Percentiles rank a stretch among this genome's conserved stretches.
Evolutionary conservation across 495 filamentous ascomycete species (phyloP).

Genomic region (Hypomontagnella submonticulosa): DNA sequence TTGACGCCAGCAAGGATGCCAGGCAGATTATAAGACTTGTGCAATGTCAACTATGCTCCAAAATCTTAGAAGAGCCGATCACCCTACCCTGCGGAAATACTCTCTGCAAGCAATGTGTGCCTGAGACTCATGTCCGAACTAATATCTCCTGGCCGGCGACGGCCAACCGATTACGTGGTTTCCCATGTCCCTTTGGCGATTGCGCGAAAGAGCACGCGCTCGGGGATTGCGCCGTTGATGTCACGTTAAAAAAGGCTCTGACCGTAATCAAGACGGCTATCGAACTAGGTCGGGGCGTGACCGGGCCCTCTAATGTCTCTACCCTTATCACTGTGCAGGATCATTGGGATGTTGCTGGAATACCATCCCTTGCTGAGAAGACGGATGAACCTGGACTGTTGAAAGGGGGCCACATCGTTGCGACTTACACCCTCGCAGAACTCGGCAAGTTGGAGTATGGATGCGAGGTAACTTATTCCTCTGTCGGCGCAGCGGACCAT

Average conservation of each 20-base stretch:
- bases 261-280: slow-evolving; percentile 63
- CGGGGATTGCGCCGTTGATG: slow-evolving; percentile 79
- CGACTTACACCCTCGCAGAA: slow-evolving; percentile 59
- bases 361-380: slow-evolving; percentile 50
- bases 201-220: slow-evolving; percentile 78
- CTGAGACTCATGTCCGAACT: slow-evolving; percentile 66
- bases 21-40: slow-evolving; percentile 73
- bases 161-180: slow-evolving; percentile 70
- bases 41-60: slow-evolving; percentile 80
- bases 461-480: slow-evolving; percentile 57
- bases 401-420: slow-evolving; percentile 68
- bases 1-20: slow-evolving; percentile 39
- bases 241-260: slow-evolving; percentile 74
- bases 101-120: slow-evolving; percentile 80
- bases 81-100: slow-evolving; percentile 87
- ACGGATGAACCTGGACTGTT: slow-evolving; percentile 45
- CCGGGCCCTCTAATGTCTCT: slow-evolving; percentile 38
- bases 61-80: slow-evolving; percentile 72
- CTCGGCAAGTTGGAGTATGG: slow-evolving; percentile 41
- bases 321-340: slow-evolving; percentile 56
- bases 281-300: slow-evolving; percentile 47
- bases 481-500: slow-evolving; percentile 49
- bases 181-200: slow-evolving; percentile 74
- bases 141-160: slow-evolving; percentile 80
- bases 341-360: slow-evolving; percentile 56